Base-by-base conservation (phyloP, 164 flowering plant genomes). In the Protea cynaroides region DNA sequence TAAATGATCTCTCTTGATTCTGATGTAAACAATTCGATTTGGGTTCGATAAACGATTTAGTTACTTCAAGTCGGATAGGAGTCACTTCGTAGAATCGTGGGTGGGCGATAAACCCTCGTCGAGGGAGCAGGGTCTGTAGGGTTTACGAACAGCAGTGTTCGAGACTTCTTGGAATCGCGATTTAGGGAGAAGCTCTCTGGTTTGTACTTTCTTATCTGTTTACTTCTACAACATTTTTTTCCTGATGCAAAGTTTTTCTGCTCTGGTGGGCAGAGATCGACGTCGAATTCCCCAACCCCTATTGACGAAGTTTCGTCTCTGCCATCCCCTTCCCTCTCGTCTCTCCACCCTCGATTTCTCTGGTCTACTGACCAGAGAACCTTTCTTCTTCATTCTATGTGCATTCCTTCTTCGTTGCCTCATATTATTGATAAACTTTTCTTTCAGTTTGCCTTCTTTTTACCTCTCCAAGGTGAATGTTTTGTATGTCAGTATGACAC, bases 401-500 rank as follows among this genome's bases (percentile, higher is more conserved):
- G 34, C 34, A 5, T 49, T 49, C 18, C 19, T 49, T 49, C 2
- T 2, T 18, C 15, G 14, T 49, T 18, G 17, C 17, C 7, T 49
- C 2, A 15, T 15, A 13, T 15, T 15, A 49, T 49, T 49, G 52
- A 49, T 15, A 49, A 49, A 7, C 2, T 2, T 49, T 49, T 49
- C 52, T 15, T 3, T 49, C 52, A n/a, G 14, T 2, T 49, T 49
- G 12, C 19, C 17, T 49, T 49, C 52, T 49, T 18, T 18, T 40
- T 8, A 9, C 14, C 0, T 40, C 46, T 40, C 8, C 46, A 40
- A 40, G 10, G 14, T 8, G 8, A 40, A 8, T 49, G 18, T 6
- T 14, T 49, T 49, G 52, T 13, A 49, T 15, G 18, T 49, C 52
- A 18, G 37, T 34, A 69, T 69, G 72, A 38, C 40, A 69, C 21